Evolutionary conservation across 202 grass and related monocot species (phyloP), one percentile per base, ranked within the genome.

Genomic region (Zoysia matrella): DNA sequence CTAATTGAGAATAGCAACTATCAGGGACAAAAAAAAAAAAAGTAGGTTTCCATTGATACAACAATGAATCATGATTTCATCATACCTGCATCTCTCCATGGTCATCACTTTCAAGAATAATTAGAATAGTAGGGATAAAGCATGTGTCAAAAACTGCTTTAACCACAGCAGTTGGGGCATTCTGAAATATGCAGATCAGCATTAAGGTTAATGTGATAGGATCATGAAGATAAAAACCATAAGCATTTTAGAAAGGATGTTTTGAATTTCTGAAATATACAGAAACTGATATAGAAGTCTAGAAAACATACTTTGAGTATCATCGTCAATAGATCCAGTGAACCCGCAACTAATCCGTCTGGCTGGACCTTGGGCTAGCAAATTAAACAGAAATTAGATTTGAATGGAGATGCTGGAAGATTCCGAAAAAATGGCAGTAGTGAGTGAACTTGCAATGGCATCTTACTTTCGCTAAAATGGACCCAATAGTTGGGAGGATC

Each of bases 21-120:
- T 86, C 69, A 90, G 65, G 8, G 3, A 11, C 46, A 82, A n/a
- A n/a, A n/a, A n/a, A n/a, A 48, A 61, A 50, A 54, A 79, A 69
- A 73, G 43, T 88, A 77, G 44, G 71, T 75, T 71, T n/a, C n/a
- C n/a, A n/a, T n/a, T n/a, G n/a, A n/a, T 15, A 55, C 4, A 83
- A 69, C 42, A 61, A 47, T 55, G 44, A 84, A 75, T 52, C 53
- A 13, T 69, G 84, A 72, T 56, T 56, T 83, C 72, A 68, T 54
- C 51, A 74, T 78, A 93, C 95, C 90, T 98, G 95, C 92, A 98
- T 95, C 85, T 91, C 92, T 87, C 82, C 90, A 81, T 98, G 95
- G 87, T 98, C 92, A 69, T 98, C 89, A 83, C 92, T 95, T 93
- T 98, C 82, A 77, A 98, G 86, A 83, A 91, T 77, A 80, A 98